These are phyloP conservation scores for Articulospora tetracladia DNA, from an alignment of 495 filamentous ascomycete genomes.

Conservation along the genomic window DNA sequence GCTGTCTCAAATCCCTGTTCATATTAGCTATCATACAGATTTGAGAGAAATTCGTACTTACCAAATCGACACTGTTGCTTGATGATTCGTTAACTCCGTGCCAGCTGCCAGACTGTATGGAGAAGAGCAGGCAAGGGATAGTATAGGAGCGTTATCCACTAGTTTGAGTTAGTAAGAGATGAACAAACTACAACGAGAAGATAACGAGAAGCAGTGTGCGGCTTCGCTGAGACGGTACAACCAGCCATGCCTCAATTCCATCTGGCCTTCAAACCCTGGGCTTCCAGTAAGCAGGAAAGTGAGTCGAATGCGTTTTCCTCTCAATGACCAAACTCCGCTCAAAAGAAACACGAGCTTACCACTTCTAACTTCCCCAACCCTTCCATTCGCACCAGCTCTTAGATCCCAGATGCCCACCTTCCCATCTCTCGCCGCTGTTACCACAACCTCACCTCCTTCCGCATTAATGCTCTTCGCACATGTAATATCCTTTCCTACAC, in stretches of 20 bases:
- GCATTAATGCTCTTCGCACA: conserved; percentile 43
- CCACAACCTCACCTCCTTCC: conserved; percentile 34
- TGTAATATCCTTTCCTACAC: conserved; percentile 52
- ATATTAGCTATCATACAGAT: not conserved
- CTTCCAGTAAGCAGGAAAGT: too few species aligned
- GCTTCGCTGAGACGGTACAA: too few species aligned
- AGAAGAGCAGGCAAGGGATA: conserved; percentile 64
- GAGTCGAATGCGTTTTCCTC: too few species aligned
- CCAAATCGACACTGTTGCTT: conserved; percentile 75
- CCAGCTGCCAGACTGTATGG: conserved; percentile 65
- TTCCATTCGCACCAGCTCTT: conserved; percentile 26
- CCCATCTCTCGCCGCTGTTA: conserved; percentile 62
- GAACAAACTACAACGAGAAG: too few species aligned
- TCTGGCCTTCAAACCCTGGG: too few species aligned
- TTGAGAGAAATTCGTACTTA: conserved; percentile 28
- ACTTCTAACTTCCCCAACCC: conserved; percentile 21
- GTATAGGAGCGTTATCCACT: conserved; percentile 42
- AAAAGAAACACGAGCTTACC: conserved; percentile 30
- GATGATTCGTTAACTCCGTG: conserved; percentile 70
- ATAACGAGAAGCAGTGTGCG: too few species aligned
- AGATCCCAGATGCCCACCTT: conserved; percentile 55
- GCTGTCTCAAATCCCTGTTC: conserved; percentile 27
- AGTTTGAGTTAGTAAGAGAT: not conserved
- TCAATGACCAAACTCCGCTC: conserved; percentile 44
- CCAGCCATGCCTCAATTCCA: too few species aligned